phyloP scores from a whole-genome alignment of 1,284 basidiomycete genomes.

The Trichosporon coremiiforme region DNA sequence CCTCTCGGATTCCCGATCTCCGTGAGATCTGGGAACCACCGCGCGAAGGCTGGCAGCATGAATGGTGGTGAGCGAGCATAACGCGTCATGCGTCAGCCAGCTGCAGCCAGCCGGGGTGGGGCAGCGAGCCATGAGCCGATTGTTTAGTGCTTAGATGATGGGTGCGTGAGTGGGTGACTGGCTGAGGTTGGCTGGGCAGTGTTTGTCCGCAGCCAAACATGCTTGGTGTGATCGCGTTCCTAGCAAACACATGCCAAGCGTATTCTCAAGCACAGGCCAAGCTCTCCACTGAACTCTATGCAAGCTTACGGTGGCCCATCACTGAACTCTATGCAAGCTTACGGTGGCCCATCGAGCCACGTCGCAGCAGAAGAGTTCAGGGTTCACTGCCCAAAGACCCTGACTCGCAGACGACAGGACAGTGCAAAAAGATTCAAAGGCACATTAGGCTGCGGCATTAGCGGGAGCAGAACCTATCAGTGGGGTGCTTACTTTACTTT shows the following conservation, averaged over 20 bases:
- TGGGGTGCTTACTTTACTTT: neutral
- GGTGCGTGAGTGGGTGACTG: neutral
- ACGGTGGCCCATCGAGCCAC: conserved; percentile 7
- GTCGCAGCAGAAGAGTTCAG: neutral
- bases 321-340: neutral
- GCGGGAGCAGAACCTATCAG: neutral
- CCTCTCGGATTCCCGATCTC: neutral
- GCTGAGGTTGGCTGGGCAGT: neutral
- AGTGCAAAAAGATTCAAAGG: neutral
- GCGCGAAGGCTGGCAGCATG: conserved; percentile 9
- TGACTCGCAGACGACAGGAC: neutral
- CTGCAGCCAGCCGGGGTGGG: too few species aligned
- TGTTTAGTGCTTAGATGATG: neutral
- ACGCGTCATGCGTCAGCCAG: conserved; percentile 16
- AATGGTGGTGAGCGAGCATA: neutral
- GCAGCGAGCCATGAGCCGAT: neutral
- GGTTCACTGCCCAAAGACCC: neutral
- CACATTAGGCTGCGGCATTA: neutral
- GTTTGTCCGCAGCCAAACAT: neutral
- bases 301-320: neutral
- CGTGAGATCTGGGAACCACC: conserved; percentile 8
- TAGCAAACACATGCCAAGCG: conserved; percentile 13
- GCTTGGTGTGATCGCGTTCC: neutral
- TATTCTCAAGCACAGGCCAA: conserved; percentile 10
- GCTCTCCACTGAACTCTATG: neutral